Percentiles rank a stretch among this genome's conserved stretches.
Conservation (phyloP, 352 stramenopile species). For the Thalassiosira ordinaria region DNA sequence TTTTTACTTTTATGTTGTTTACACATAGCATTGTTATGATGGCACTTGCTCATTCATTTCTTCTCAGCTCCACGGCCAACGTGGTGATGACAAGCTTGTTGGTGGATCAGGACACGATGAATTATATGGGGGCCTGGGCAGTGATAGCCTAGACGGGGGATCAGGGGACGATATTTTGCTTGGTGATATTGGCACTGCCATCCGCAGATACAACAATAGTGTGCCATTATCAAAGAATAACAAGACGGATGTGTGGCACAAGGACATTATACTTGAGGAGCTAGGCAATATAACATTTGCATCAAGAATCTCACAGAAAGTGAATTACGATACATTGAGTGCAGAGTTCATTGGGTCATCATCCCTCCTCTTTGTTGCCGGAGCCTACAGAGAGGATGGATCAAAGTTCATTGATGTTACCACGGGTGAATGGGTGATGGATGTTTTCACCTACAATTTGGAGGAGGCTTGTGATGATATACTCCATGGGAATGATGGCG, state of each 20-base stretch:
- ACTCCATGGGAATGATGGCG: constrained; percentile 26
- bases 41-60: too few species aligned
- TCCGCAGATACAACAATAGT: constrained; percentile 23
- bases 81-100: constrained; percentile 6
- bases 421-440: constrained; percentile 27
- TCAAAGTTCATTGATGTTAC: constrained; percentile 11
- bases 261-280: constrained; percentile 56
- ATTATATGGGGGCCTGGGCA: constrained; percentile 37
- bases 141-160: constrained; percentile 14
- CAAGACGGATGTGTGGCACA: constrained; percentile 29
- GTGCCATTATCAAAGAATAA: constrained; percentile 1
- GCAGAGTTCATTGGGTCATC: constrained; percentile 23
- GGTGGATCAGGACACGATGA: constrained; percentile 14
- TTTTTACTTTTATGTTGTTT: background rate
- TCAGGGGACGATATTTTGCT: constrained; percentile 39
- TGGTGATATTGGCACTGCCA: constrained; percentile 28
- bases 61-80: background rate
- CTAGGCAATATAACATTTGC: constrained; percentile 39
- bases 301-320: constrained; percentile 27
- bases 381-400: constrained; percentile 23
- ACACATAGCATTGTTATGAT: too few species aligned
- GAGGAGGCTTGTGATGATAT: constrained; percentile 36
- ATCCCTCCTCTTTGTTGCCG: constrained; percentile 48
- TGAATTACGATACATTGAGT: constrained; percentile 17
- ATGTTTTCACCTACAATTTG: constrained; percentile 40